Percentiles rank a stretch among this genome's conserved stretches.
phyloP scores from a whole-genome alignment of 2,329 filamentous ascomycete genomes.

The Cladophialophora immunda region DNA sequence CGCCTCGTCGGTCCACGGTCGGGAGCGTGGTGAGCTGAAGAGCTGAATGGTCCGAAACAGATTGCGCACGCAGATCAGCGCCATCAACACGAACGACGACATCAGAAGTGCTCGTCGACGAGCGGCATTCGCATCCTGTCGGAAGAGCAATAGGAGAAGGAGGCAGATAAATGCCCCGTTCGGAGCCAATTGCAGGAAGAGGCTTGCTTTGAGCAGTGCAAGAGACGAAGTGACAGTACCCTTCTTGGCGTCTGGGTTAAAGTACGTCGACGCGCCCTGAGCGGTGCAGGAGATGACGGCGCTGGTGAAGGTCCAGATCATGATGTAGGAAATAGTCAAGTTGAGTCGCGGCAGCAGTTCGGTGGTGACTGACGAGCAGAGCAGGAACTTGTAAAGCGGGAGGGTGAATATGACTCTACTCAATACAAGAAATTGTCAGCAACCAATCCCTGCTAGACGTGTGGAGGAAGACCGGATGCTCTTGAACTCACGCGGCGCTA shows the following conservation, averaged over 20 bases:
- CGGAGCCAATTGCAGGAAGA: constrained; percentile 26
- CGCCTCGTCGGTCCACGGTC: constrained; percentile 26
- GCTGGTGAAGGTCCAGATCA: constrained; percentile 14
- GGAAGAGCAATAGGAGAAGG: constrained; percentile 2
- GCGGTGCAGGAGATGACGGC: constrained; percentile 30
- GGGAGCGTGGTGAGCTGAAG: constrained; percentile 25
- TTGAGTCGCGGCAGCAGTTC: constrained; percentile 4
- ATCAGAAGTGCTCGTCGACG: background rate
- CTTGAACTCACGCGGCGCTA: constrained; percentile 28
- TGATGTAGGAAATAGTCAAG: constrained; percentile 12
- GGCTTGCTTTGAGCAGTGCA: constrained; percentile 28
- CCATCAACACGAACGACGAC: constrained; percentile 9
- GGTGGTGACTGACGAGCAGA: constrained; percentile 5
- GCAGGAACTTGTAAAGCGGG: constrained; percentile 25
- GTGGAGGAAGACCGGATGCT: background rate
- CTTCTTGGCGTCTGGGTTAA: constrained; percentile 17
- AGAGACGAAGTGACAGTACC: constrained; percentile 21
- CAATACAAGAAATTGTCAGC: background rate
- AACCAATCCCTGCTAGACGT: background rate
- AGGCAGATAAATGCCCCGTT: constrained; percentile 18
- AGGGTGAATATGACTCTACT: constrained; percentile 22
- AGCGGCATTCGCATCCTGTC: background rate
- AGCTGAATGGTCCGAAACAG: constrained; percentile 33
- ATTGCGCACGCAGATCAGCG: constrained; percentile 23
- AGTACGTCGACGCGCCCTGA: constrained; percentile 28